Evolutionary conservation across 1,139 yeast species (phyloP).

Genomic region (Taphrina confusa): DNA sequence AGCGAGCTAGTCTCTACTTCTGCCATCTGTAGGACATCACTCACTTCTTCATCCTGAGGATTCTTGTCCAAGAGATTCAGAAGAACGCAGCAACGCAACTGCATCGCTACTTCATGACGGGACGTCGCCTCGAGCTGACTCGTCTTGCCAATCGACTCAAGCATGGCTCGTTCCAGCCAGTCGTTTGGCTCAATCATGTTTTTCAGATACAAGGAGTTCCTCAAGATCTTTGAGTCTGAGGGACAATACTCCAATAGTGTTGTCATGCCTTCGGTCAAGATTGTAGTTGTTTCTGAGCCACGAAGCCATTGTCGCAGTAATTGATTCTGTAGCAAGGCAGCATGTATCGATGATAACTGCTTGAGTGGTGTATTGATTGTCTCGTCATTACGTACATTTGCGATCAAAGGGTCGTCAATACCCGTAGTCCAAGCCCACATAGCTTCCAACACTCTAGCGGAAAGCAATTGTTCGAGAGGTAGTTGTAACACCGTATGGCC

Average conservation of each 20-base stretch:
- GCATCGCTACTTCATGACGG: constrained; percentile 8
- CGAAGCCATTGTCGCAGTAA: constrained; percentile 17
- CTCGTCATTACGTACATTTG: constrained; percentile 20
- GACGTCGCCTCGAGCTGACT: background rate
- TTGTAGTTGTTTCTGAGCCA: constrained; percentile 5
- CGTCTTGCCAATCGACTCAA: background rate
- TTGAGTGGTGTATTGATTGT: constrained; percentile 11
- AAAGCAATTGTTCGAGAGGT: constrained; percentile 12
- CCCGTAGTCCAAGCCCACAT: constrained; percentile 28
- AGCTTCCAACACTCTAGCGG: constrained; percentile 1
- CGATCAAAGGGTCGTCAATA: constrained; percentile 13
- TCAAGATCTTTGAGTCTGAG: constrained; percentile 4
- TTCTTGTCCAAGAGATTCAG: constrained; percentile 20
- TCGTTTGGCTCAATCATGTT: constrained; percentile 24
- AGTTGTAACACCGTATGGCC: background rate
- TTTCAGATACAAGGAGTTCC: constrained; percentile 4
- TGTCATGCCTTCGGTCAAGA: background rate
- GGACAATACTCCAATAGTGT: constrained; percentile 4
- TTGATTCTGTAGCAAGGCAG: constrained; percentile 12
- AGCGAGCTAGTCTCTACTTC: constrained; percentile 16
- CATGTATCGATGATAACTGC: constrained; percentile 15
- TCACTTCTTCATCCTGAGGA: constrained; percentile 13
- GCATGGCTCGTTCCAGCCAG: constrained; percentile 25
- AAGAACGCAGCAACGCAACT: constrained; percentile 17
- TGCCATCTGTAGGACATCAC: constrained; percentile 18